Evolutionary conservation across 2,329 filamentous ascomycete species (phyloP).

Genomic region (Sphaerulina musiva): DNA sequence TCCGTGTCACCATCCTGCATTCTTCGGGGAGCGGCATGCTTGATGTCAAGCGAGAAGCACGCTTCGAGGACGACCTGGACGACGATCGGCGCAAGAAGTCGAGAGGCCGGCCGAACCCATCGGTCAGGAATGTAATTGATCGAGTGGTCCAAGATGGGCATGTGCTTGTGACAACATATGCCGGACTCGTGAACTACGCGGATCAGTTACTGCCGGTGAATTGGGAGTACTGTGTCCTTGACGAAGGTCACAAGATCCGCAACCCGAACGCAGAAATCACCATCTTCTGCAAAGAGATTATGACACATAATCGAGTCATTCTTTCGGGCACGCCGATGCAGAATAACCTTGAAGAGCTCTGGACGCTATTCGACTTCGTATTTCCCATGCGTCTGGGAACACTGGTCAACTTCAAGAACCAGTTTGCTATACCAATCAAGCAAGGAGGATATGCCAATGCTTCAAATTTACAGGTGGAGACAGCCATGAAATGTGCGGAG

Average conservation of each 20-base stretch:
- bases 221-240: conserved; percentile 90
- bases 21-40: conserved; percentile 96
- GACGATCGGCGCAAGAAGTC: conserved; percentile 26
- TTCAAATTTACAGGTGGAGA: conserved; percentile 88
- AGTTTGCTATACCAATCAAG: conserved; percentile 91
- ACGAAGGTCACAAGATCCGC: conserved; percentile 96
- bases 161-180: conserved; percentile 91
- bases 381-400: conserved; percentile 94
- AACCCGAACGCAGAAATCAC: conserved; percentile 95
- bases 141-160: conserved; percentile 78
- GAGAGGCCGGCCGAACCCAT: conserved; percentile 54
- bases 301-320: conserved; percentile 84
- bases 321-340: conserved; percentile 96
- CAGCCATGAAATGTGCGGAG: conserved; percentile 87
- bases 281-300: conserved; percentile 87
- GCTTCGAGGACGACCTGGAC: conserved; percentile 57
- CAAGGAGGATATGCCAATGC: conserved; percentile 93
- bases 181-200: conserved; percentile 87
- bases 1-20: conserved; percentile 90
- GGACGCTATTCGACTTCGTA: conserved; percentile 96
- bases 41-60: conserved; percentile 58
- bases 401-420: conserved; percentile 77
- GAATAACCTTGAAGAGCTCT: conserved; percentile 89
- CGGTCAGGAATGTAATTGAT: conserved; percentile 74
- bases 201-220: conserved; percentile 73